Evolutionary conservation across 768 basidiomycete species (phyloP), one percentile per base, ranked within the genome.

Genomic region (Suillus lakei): DNA sequence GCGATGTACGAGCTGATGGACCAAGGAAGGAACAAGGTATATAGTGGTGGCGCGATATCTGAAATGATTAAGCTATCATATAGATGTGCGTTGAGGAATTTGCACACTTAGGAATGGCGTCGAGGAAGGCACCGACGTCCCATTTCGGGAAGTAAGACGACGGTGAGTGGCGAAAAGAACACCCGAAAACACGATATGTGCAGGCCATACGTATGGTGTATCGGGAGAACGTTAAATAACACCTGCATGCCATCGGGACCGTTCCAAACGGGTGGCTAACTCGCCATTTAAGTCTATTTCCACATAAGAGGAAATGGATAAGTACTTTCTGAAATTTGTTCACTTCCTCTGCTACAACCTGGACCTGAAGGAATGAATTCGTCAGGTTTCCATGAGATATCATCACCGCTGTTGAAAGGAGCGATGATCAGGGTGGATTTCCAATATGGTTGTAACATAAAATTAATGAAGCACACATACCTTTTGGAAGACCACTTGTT

Each of bases 401-500:
- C 89, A 88, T 89, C n/a, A 91, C 87, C 8, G 85, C 91, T 91
- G 48, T 41, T 38, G 41, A 38, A 39, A 50, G 30, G 51, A 26
- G 51, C 39, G 18, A 41, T 12, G 21, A 43, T 59, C 39, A 4
- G 38, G 60, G 59, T 5, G 21, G 7, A 23, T 77, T n/a, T 64
- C 60, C 30, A 30, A 32, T n/a, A 39, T 38, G 9, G 13, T 26
- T 48, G 8, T n/a, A 2, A 59, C 32, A 63, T 13, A 48, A 36
- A 6, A 50, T n/a, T 36, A 53, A n/a, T 64, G n/a, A 12, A 7
- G 3, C 21, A 6, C 8, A 66, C 71, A 8, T 30, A 87, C 91
- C 90, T 84, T 93, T 93, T 0, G 91, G 90, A 4, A 88, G 77
- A 0, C 92, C 91, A 65, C 84, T 92, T 0, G 92, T 93, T 28